These are phyloP conservation scores for Globisporangium acanthophoron DNA, from an alignment of 352 stramenopile species.

Conservation along the genomic window DNA sequence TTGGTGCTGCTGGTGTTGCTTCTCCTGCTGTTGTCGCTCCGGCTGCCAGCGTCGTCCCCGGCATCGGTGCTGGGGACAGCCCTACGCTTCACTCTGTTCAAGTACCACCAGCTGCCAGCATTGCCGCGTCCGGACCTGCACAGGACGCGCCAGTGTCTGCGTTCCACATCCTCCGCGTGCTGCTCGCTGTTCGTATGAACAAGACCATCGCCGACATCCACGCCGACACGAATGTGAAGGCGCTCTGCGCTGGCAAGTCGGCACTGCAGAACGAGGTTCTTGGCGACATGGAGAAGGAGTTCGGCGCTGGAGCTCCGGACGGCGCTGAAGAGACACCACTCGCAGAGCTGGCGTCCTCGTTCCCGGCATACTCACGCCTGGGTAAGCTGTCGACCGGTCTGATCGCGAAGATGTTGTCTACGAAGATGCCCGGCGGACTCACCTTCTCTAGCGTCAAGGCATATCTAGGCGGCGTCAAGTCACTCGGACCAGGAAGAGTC, in stretches of 20 bases:
- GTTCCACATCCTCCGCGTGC: slow-evolving; percentile 66
- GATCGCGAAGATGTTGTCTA: slow-evolving; percentile 69
- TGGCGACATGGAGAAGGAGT: slow-evolving; percentile 23
- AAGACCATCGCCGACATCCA: slow-evolving; percentile 67
- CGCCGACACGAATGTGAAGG: slow-evolving; percentile 73
- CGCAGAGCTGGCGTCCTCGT: slow-evolving; percentile 63
- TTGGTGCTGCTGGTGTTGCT: slow-evolving; percentile 21
- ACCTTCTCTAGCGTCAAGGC: slow-evolving; percentile 73
- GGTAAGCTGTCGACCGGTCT: slow-evolving; percentile 61
- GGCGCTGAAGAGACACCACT: slow-evolving; percentile 69
- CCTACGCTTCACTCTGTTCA: neutral
- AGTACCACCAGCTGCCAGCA: neutral
- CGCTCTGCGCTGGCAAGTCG: slow-evolving; percentile 2
- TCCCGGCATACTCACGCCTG: slow-evolving; percentile 60
- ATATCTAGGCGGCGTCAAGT: slow-evolving; percentile 53
- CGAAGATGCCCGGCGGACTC: slow-evolving; percentile 85
- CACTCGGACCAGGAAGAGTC: slow-evolving; percentile 58
- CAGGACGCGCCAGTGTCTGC: slow-evolving; percentile 60
- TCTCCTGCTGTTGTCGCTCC: neutral
- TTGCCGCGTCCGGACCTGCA: neutral
- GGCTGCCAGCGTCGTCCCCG: neutral
- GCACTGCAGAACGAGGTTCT: neutral
- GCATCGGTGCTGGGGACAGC: neutral
- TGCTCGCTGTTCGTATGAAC: slow-evolving; percentile 71
- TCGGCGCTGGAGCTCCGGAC: slow-evolving; percentile 60